Percentiles rank a stretch among this genome's conserved stretches.
These are phyloP conservation scores for Coniferiporia sulphurascens DNA, from an alignment of 1,284 basidiomycete species.

Conservation along the genomic window DNA sequence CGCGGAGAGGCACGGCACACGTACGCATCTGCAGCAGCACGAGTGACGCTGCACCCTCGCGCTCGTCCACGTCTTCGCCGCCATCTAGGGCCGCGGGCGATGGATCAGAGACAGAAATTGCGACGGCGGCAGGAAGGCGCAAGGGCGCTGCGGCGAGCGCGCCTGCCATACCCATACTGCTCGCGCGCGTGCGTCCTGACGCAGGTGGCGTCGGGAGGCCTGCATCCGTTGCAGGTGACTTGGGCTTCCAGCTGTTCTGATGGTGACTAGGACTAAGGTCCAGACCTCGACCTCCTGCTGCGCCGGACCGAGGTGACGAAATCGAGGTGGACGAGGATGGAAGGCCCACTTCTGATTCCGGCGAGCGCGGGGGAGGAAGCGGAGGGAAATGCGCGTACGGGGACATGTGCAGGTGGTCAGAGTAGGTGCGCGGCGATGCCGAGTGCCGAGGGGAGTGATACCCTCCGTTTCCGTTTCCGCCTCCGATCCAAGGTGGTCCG, in stretches of 20 bases:
- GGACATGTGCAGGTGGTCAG: neutral
- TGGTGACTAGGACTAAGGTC: neutral
- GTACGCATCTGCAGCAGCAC: neutral
- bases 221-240: neutral
- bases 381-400: neutral
- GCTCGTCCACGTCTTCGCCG: neutral
- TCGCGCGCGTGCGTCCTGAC: conserved; percentile 3
- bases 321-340: neutral
- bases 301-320: neutral
- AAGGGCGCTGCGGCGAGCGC: neutral
- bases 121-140: neutral
- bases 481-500: neutral
- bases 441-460: neutral
- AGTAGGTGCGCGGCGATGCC: neutral
- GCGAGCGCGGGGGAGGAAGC: no score
- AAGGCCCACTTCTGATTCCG: no score
- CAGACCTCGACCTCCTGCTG: neutral
- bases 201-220: conserved; percentile 2
- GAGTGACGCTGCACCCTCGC: neutral
- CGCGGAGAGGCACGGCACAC: neutral
- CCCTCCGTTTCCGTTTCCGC: no score
- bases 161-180: neutral
- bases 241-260: neutral
- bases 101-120: neutral
- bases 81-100: neutral